These are phyloP conservation scores for Phyllosticta capitalensis DNA, from an alignment of 2,329 filamentous ascomycete species.

Conservation along the genomic window DNA sequence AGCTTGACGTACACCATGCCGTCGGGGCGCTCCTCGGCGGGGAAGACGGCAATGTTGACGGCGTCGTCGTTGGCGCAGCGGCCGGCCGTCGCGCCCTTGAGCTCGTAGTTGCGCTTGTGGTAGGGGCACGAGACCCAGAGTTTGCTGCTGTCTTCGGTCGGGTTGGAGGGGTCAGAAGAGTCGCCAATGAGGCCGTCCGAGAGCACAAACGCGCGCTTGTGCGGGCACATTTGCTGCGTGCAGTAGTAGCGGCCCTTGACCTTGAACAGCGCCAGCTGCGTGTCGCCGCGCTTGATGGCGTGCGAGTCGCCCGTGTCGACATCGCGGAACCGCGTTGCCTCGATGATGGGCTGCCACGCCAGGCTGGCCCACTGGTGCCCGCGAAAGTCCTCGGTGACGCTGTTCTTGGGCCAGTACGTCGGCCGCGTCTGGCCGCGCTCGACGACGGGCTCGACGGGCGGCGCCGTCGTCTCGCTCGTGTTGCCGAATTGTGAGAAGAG, in stretches of 20 bases:
- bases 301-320: constrained; percentile 64
- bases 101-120: constrained; percentile 83
- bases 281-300: constrained; percentile 76
- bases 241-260: constrained; percentile 72
- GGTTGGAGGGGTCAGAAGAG: background rate
- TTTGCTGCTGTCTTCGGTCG: constrained; percentile 42
- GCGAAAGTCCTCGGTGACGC: constrained; percentile 62
- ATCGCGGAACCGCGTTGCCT: constrained; percentile 59
- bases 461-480: constrained; percentile 55
- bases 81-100: constrained; percentile 56
- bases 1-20: constrained; percentile 72
- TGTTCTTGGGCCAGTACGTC: constrained; percentile 65
- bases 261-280: constrained; percentile 80
- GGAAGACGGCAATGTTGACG: constrained; percentile 75
- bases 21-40: constrained; percentile 63
- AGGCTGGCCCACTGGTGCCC: constrained; percentile 55
- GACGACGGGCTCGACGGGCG: constrained; percentile 58
- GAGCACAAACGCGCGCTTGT: constrained; percentile 83
- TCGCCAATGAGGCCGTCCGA: constrained; percentile 77
- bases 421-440: constrained; percentile 69
- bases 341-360: constrained; percentile 72
- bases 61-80: constrained; percentile 64
- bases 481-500: constrained; percentile 80
- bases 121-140: constrained; percentile 83
- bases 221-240: constrained; percentile 89